Conservation (phyloP, 2,329 filamentous ascomycete species). For the Thielaviopsis euricoi region DNA sequence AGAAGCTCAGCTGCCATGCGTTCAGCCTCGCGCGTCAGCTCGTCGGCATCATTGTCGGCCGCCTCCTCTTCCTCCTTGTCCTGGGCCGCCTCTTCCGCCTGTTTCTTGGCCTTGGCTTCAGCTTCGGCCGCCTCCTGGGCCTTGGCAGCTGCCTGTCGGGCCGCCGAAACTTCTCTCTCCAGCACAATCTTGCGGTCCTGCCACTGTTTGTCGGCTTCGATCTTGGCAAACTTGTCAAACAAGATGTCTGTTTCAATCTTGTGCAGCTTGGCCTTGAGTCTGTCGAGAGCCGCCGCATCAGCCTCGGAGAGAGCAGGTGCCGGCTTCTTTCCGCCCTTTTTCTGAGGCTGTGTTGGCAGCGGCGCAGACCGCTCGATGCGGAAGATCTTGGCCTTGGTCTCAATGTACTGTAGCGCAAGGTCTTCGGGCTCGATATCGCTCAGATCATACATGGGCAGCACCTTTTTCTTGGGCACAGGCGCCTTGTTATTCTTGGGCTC, state of each 20-base stretch:
- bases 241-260: slow-evolving; percentile 64
- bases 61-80: not conserved
- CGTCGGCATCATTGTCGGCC: slow-evolving; percentile 22
- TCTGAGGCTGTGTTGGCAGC: slow-evolving; percentile 19
- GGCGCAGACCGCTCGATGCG: slow-evolving; percentile 33
- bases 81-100: not conserved
- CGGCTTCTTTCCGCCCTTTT: slow-evolving; percentile 17
- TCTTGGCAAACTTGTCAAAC: slow-evolving; percentile 42
- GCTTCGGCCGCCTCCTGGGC: slow-evolving; percentile 14
- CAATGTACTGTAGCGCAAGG: slow-evolving; percentile 59
- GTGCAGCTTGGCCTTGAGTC: slow-evolving; percentile 56
- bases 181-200: slow-evolving; percentile 38
- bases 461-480: slow-evolving; percentile 15
- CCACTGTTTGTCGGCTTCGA: slow-evolving; percentile 49
- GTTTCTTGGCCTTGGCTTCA: slow-evolving; percentile 11
- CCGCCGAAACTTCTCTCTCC: slow-evolving; percentile 42
- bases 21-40: slow-evolving; percentile 39
- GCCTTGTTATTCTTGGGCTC: slow-evolving; percentile 19
- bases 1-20: slow-evolving; percentile 42
- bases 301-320: slow-evolving; percentile 15
- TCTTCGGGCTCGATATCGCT: slow-evolving; percentile 61
- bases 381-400: slow-evolving; percentile 54
- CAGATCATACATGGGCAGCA: slow-evolving; percentile 27
- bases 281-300: slow-evolving; percentile 36
- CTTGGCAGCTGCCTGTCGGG: slow-evolving; percentile 21